Conservation (phyloP, 1,284 basidiomycete genomes). For the Austroboletus novae-zelandiae region DNA sequence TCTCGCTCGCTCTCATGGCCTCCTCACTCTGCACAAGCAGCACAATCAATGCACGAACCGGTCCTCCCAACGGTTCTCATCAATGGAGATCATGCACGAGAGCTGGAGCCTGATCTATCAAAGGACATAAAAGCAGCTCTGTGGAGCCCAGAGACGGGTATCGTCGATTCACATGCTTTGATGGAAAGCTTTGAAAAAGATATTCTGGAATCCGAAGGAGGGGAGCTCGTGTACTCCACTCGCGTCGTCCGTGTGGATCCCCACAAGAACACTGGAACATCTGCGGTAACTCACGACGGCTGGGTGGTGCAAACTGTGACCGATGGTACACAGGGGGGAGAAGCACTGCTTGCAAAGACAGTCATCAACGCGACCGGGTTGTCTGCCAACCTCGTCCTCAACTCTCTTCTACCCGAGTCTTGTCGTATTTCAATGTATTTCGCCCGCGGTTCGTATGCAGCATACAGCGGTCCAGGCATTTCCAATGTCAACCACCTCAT, state of each 20-base stretch:
- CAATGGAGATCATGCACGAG: slow-evolving; percentile 66
- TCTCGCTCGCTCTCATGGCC: slow-evolving; percentile 55
- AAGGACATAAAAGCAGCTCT: slow-evolving; percentile 70
- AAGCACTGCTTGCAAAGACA: slow-evolving; percentile 79
- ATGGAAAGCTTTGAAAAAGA: slow-evolving; percentile 82
- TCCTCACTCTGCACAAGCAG: slow-evolving; percentile 31
- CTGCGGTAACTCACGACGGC: slow-evolving; percentile 43
- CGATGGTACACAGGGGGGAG: slow-evolving; percentile 44
- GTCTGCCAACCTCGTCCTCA: slow-evolving; percentile 69
- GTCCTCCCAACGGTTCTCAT: slow-evolving; percentile 71
- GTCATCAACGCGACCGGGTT: slow-evolving; percentile 91
- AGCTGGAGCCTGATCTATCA: slow-evolving; percentile 83
- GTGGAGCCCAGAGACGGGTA: slow-evolving; percentile 86
- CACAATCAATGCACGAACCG: slow-evolving; percentile 21
- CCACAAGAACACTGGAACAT: slow-evolving; percentile 25
- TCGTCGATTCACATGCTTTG: slow-evolving; percentile 83
- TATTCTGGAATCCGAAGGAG: slow-evolving; percentile 66
- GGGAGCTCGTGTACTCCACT: slow-evolving; percentile 81
- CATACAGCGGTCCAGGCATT: slow-evolving; percentile 78
- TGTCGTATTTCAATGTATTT: slow-evolving; percentile 69
- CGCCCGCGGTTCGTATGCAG: slow-evolving; percentile 82
- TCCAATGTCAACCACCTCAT: slow-evolving; percentile 72
- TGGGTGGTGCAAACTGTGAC: slow-evolving; percentile 75
- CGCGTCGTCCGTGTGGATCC: slow-evolving; percentile 88
- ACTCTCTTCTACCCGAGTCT: slow-evolving; percentile 60